Conservation (phyloP, 2,329 filamentous ascomycete species). For the Pseudomassariella vexata region DNA sequence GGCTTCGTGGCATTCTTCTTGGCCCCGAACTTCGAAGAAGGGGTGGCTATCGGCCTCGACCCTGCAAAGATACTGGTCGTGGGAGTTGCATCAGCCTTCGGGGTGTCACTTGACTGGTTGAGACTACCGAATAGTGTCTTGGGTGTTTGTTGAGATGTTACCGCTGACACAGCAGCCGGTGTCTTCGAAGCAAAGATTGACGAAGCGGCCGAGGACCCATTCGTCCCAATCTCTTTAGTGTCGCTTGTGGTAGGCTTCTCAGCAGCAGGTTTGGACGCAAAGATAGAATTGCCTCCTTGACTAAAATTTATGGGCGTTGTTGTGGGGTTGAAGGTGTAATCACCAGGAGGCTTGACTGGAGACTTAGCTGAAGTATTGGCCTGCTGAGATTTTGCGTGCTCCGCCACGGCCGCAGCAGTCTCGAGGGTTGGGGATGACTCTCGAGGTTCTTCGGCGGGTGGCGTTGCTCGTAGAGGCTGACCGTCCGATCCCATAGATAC, state of each 20-base stretch:
- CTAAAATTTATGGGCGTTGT: conserved; percentile 24
- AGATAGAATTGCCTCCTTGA: conserved; percentile 10
- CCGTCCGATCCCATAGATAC: conserved; percentile 25
- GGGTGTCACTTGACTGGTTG: conserved; percentile 10
- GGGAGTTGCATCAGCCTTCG: conserved; percentile 8
- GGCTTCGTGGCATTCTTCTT: conserved; percentile 8
- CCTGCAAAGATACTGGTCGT: conserved; percentile 16
- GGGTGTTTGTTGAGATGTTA: conserved; percentile 7
- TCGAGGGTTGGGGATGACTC: conserved; percentile 9
- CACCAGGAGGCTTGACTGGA: conserved; percentile 22
- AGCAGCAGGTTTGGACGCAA: conserved; percentile 28
- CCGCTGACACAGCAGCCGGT: conserved; percentile 7
- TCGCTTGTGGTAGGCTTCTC: conserved; percentile 17
- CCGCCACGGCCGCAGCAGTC: conserved; percentile 8
- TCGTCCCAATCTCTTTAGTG: conserved; percentile 1
- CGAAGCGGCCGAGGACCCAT: conserved; percentile 4
- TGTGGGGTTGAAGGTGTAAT: conserved; percentile 24
- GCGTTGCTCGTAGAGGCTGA: conserved; percentile 21
- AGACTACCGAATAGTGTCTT: conserved; percentile 15
- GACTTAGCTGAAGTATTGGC: no score
- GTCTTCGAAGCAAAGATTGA: conserved; percentile 13
- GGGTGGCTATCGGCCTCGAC: conserved; percentile 11
- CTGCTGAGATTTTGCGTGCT: no score
- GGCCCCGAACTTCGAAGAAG: conserved; percentile 12
- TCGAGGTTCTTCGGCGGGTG: conserved; percentile 13